Conservation (phyloP, 2,329 filamentous ascomycete species). For the Chrysoporthe austroafricana region DNA sequence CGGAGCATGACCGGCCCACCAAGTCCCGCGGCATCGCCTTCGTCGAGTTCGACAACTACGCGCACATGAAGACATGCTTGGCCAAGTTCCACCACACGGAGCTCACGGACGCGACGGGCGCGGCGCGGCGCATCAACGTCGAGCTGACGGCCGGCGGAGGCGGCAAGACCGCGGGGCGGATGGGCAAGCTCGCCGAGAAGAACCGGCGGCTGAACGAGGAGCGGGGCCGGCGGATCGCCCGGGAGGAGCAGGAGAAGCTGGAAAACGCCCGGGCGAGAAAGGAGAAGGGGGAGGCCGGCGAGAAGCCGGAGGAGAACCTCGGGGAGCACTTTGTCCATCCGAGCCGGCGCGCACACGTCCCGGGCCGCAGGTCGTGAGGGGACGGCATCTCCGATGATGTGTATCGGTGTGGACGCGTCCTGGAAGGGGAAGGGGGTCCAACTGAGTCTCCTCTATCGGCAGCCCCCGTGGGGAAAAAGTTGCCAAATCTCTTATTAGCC, state of each 20-base stretch:
- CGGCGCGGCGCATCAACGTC: constrained; percentile 81
- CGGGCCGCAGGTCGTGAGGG: constrained; percentile 8
- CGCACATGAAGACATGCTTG: constrained; percentile 90
- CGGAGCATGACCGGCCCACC: constrained; percentile 53
- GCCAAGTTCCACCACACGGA: constrained; percentile 86
- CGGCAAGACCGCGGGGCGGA: constrained; percentile 75
- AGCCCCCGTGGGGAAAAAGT: no score
- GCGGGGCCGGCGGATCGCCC: constrained; percentile 52
- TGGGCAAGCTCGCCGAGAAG: constrained; percentile 80
- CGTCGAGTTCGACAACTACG: constrained; percentile 84
- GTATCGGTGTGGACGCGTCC: background rate
- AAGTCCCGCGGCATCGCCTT: constrained; percentile 68
- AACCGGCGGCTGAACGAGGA: constrained; percentile 82
- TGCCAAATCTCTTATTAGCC: no score
- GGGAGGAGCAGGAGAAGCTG: constrained; percentile 44
- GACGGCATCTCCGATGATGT: background rate
- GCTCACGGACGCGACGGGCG: constrained; percentile 61
- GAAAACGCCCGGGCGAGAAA: constrained; percentile 31
- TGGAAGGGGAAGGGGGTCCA: background rate
- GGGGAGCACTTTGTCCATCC: constrained; percentile 52
- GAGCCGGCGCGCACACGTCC: constrained; percentile 47
- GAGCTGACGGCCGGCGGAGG: constrained; percentile 90
- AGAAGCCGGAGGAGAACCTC: constrained; percentile 34
- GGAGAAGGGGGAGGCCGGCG: constrained; percentile 33
- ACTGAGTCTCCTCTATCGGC: no score